These are phyloP conservation scores for Amylostereum chailletii DNA, from an alignment of 1,284 basidiomycete species.

Conservation along the genomic window DNA sequence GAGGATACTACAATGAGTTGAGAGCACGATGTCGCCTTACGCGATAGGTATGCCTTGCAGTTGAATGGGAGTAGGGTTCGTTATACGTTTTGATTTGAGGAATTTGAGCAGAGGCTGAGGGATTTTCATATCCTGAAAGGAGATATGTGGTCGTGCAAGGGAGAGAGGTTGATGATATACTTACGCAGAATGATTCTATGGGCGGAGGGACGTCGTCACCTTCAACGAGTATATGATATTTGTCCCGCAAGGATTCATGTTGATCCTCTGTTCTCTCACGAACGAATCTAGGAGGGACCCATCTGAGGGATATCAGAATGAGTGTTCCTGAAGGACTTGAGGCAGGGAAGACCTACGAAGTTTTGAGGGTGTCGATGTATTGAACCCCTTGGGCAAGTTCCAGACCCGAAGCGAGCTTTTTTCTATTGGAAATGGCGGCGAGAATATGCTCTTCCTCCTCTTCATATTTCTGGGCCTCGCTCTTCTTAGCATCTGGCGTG, in stretches of 20 bases:
- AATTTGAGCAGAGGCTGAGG: conserved; percentile 78
- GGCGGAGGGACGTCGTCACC: conserved; percentile 92
- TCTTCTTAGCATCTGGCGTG: conserved; percentile 73
- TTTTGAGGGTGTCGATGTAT: conserved; percentile 82
- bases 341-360: conserved; percentile 46
- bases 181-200: conserved; percentile 82
- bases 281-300: conserved; percentile 84
- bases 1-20: neutral
- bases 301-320: conserved; percentile 38
- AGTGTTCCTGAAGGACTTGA: conserved; percentile 4
- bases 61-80: conserved; percentile 90
- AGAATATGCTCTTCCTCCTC: conserved; percentile 90
- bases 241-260: conserved; percentile 73
- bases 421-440: conserved; percentile 83
- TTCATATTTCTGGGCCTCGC: conserved; percentile 72
- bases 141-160: conserved; percentile 10
- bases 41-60: conserved; percentile 95
- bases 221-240: conserved; percentile 88
- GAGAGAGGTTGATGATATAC: conserved; percentile 16
- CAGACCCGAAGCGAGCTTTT: conserved; percentile 86
- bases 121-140: conserved; percentile 89
- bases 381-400: conserved; percentile 91
- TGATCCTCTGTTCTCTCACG: conserved; percentile 63
- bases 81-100: conserved; percentile 80
- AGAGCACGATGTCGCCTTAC: conserved; percentile 33